Evolutionary conservation across 805 yeast species (phyloP).

Genomic region (Debaryomyces tyrocola): DNA sequence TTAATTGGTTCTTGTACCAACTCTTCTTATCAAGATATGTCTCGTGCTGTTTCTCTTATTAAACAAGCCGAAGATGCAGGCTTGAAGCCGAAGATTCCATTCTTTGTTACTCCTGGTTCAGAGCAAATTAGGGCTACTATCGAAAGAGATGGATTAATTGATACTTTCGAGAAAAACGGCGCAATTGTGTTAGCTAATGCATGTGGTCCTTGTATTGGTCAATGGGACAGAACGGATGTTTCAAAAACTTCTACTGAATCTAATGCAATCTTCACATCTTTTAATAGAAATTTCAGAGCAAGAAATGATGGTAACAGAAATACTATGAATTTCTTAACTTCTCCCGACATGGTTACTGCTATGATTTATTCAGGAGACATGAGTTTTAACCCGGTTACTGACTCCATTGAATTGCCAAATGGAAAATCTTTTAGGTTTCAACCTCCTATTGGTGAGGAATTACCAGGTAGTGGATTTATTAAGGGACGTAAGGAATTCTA

Average conservation of each 20-base stretch:
- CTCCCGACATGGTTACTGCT: constrained; percentile 97
- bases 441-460: constrained; percentile 81
- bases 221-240: constrained; percentile 93
- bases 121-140: constrained; percentile 97
- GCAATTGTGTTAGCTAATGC: constrained; percentile 95
- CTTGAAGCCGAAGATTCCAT: constrained; percentile 84
- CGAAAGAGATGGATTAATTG: constrained; percentile 88
- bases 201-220: constrained; percentile 99
- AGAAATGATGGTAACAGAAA: constrained; percentile 98
- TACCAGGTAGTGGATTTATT: constrained; percentile 77
- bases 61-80: constrained; percentile 86
- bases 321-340: constrained; percentile 97
- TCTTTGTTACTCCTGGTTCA: constrained; percentile 96
- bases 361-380: constrained; percentile 94
- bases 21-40: constrained; percentile 98
- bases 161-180: constrained; percentile 80
- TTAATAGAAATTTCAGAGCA: constrained; percentile 96
- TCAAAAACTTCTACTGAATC: constrained; percentile 60
- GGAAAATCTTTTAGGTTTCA: constrained; percentile 77
- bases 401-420: constrained; percentile 66
- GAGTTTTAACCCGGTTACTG: constrained; percentile 88
- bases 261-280: constrained; percentile 93
- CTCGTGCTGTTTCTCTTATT: constrained; percentile 89
- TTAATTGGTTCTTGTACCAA: constrained; percentile 98
- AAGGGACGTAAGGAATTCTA: constrained; percentile 73